Percentiles rank a stretch among this genome's conserved stretches.
Conservation (phyloP, 768 basidiomycete species). For the Leccinum pellstonianum region DNA sequence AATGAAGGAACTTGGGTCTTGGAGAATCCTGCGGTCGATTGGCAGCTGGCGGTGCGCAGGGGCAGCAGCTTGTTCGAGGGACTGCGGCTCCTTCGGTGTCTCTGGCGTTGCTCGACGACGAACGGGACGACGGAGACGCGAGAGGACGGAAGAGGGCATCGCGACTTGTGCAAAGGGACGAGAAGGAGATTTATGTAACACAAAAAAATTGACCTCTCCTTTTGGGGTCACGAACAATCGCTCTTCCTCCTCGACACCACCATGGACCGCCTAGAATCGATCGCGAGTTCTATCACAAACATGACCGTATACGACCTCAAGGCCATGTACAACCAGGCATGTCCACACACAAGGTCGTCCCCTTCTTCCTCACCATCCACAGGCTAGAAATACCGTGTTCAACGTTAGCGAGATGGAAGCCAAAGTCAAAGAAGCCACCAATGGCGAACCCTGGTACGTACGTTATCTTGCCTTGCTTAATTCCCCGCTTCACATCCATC, state of each 20-base stretch:
- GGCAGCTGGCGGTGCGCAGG: conserved; percentile 5
- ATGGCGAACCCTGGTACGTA: conserved; percentile 93
- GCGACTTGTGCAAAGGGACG: neutral
- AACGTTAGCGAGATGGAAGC: conserved; percentile 97
- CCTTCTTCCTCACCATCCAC: conserved; percentile 7
- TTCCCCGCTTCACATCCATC: conserved; percentile 2
- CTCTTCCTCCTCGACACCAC: conserved; percentile 18
- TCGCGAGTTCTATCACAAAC: conserved; percentile 74
- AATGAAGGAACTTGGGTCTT: conserved; percentile 31
- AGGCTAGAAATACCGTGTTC: conserved; percentile 96
- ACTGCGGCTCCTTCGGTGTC: neutral
- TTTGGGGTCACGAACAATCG: conserved; percentile 23
- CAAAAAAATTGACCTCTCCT: conserved; percentile 21
- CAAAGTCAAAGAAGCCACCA: conserved; percentile 95
- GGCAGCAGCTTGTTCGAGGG: neutral
- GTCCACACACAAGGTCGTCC: conserved; percentile 1
- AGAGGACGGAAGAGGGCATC: conserved; percentile 31
- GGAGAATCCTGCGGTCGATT: conserved; percentile 30
- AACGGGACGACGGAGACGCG: conserved; percentile 32
- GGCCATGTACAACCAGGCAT: conserved; percentile 89
- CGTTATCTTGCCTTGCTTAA: conserved; percentile 23
- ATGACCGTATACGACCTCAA: conserved; percentile 93
- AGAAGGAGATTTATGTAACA: neutral
- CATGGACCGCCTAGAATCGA: conserved; percentile 81
- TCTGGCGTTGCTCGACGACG: conserved; percentile 22